Evolutionary conservation across 23 red algal genomes (phyloP).

Genomic region (Chondrus crispus): DNA sequence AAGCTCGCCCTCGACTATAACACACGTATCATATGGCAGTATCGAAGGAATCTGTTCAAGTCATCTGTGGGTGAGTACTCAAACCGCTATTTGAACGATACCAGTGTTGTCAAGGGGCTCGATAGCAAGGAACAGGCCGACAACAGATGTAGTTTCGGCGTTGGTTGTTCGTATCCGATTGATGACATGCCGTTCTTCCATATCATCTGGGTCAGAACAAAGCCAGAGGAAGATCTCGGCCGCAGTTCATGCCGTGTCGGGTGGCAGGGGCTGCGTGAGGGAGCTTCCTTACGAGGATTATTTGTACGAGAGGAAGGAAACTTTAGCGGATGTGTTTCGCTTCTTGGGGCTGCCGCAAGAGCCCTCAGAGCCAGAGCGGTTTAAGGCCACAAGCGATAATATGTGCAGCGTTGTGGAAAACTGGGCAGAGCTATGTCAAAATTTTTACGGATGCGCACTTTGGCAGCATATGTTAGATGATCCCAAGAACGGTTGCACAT

Average conservation of each 20-base stretch:
- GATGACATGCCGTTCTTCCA: conserved; percentile 43
- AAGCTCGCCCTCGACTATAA: conserved; percentile 18
- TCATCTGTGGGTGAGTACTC: conserved; percentile 60
- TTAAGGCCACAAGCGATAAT: conserved; percentile 63
- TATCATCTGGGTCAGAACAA: background rate
- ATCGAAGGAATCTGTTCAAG: conserved; percentile 64
- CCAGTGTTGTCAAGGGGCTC: conserved; percentile 38
- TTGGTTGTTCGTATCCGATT: conserved; percentile 24
- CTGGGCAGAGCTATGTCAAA: conserved; percentile 38
- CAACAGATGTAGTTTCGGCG: conserved; percentile 36
- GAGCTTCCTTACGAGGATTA: conserved; percentile 64
- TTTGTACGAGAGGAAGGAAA: conserved; percentile 20
- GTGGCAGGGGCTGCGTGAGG: conserved; percentile 25
- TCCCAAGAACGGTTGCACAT: conserved; percentile 31
- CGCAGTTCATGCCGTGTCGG: conserved; percentile 23
- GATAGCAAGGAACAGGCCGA: background rate
- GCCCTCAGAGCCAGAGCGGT: conserved; percentile 1
- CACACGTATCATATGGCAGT: conserved; percentile 64
- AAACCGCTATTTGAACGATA: conserved; percentile 26
- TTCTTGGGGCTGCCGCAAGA: conserved; percentile 35
- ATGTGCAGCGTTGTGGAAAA: conserved; percentile 47
- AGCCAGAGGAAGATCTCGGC: background rate
- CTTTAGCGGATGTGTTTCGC: conserved; percentile 21
- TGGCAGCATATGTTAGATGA: conserved; percentile 68
- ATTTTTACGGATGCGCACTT: conserved; percentile 40